Conservation (phyloP, 805 yeast species). For the Candida andamanensis region DNA sequence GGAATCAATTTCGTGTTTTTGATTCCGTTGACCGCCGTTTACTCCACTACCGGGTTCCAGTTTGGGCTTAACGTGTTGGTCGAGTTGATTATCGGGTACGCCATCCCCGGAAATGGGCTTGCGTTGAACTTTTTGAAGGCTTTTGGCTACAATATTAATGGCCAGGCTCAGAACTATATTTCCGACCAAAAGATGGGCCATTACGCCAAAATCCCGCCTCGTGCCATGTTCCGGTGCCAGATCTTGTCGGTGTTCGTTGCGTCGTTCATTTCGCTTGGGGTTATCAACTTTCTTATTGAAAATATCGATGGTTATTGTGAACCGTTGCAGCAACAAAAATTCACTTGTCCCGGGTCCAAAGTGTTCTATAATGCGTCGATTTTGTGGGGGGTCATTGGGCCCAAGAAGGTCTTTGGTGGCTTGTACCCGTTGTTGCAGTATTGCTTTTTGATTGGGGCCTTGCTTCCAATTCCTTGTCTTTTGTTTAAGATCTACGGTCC, state of each 20-base stretch:
- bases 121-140: constrained; percentile 49
- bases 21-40: constrained; percentile 25
- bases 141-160: constrained; percentile 51
- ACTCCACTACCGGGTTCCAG: constrained; percentile 26
- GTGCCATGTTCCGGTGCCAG: constrained; percentile 45
- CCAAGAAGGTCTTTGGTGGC: constrained; percentile 28
- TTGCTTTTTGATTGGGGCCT: constrained; percentile 30
- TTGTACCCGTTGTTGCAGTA: constrained; percentile 29
- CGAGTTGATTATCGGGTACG: constrained; percentile 33
- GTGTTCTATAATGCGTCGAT: constrained; percentile 51
- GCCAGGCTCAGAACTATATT: constrained; percentile 51
- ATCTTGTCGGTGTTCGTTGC: constrained; percentile 19
- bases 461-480: constrained; percentile 20
- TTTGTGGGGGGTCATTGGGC: constrained; percentile 64
- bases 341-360: constrained; percentile 31
- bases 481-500: constrained; percentile 18
- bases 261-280: constrained; percentile 22
- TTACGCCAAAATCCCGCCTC: constrained; percentile 56
- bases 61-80: constrained; percentile 34
- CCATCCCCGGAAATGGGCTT: constrained; percentile 31
- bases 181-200: constrained; percentile 60
- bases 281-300: constrained; percentile 25
- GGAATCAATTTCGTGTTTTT: constrained; percentile 29
- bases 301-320: constrained; percentile 33
- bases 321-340: constrained; percentile 36